A percentile compares a stretch with the other conserved stretches of the same genome.
Conservation (phyloP, 1,284 basidiomycete species). For the Veloboletus limbatus region DNA sequence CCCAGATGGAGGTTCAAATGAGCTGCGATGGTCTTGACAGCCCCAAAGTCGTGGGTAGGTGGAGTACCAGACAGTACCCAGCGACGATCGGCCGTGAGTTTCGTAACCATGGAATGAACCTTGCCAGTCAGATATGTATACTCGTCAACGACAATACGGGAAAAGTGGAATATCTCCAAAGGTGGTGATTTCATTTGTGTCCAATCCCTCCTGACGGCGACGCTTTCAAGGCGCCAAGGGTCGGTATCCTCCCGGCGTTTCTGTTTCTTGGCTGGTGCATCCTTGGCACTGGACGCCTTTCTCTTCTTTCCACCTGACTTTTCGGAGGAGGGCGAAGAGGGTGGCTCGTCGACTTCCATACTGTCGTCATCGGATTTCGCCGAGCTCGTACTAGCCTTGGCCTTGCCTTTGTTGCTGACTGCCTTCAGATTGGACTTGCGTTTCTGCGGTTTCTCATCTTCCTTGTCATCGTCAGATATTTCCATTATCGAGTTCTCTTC, state of each 20-base stretch:
- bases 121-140: constrained; percentile 91
- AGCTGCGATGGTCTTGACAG: constrained; percentile 87
- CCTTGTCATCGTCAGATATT: constrained; percentile 35
- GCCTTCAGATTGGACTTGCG: constrained; percentile 32
- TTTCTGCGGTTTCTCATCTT: constrained; percentile 29
- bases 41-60: constrained; percentile 87
- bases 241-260: constrained; percentile 67
- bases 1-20: constrained; percentile 87
- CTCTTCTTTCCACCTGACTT: constrained; percentile 50
- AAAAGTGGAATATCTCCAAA: constrained; percentile 89
- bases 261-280: constrained; percentile 56
- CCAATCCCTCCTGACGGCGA: constrained; percentile 70
- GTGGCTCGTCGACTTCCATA: constrained; percentile 58
- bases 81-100: constrained; percentile 73
- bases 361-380: constrained; percentile 34
- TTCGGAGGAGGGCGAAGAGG: constrained; percentile 34
- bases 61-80: constrained; percentile 98
- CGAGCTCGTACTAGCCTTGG: constrained; percentile 25
- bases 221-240: constrained; percentile 75
- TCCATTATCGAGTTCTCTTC: constrained; percentile 22
- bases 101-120: constrained; percentile 75
- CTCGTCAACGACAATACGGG: constrained; percentile 89
- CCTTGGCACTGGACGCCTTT: constrained; percentile 44
- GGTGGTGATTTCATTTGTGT: constrained; percentile 78
- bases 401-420: constrained; percentile 25